phyloP scores from a whole-genome alignment of 495 filamentous ascomycete species.

The Alectoria sarmentosa region DNA sequence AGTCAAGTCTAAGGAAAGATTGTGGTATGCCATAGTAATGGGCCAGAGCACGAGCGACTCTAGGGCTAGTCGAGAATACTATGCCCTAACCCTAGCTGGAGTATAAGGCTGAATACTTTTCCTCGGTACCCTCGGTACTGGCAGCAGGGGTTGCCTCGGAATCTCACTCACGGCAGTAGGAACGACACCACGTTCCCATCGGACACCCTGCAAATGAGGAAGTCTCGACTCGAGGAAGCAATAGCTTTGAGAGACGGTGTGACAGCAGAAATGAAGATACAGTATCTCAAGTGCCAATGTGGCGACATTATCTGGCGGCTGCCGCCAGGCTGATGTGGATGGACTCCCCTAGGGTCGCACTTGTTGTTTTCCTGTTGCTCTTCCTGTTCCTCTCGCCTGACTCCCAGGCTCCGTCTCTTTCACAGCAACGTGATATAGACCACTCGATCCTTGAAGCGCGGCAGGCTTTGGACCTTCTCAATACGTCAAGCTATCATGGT shows the following conservation, averaged over 20 bases:
- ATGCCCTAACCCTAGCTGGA: too few species aligned
- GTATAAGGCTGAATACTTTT: too few species aligned
- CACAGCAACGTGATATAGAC: constrained; percentile 42
- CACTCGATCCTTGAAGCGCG: constrained; percentile 44
- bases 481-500: constrained; percentile 66
- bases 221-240: background rate
- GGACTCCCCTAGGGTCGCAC: constrained; percentile 37
- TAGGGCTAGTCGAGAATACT: too few species aligned
- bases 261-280: background rate
- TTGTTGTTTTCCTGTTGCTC: constrained; percentile 43
- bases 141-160: too few species aligned
- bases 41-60: too few species aligned
- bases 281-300: background rate
- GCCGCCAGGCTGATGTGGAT: constrained; percentile 8
- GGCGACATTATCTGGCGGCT: background rate
- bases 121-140: too few species aligned
- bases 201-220: background rate
- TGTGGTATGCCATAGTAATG: too few species aligned
- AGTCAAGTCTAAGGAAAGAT: too few species aligned
- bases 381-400: constrained; percentile 44
- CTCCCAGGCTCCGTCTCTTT: constrained; percentile 39
- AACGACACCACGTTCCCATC: too few species aligned
- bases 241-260: background rate
- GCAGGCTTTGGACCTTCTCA: constrained; percentile 57
- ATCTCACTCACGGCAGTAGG: too few species aligned